A percentile compares a stretch with the other conserved stretches of the same genome.
phyloP scores from a whole-genome alignment of 257 asterid species.

The Solanum microdontum region DNA sequence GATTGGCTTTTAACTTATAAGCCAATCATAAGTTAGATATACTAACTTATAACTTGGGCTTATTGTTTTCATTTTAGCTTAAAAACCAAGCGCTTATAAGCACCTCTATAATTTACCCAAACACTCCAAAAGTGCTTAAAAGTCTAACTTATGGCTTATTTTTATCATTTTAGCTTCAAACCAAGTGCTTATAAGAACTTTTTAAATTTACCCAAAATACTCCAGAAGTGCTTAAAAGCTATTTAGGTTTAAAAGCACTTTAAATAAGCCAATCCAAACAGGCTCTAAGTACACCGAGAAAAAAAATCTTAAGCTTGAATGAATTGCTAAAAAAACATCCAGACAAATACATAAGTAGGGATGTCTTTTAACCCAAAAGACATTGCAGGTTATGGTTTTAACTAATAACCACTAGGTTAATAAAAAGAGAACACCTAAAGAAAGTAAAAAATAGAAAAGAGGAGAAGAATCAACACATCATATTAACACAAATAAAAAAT shows the following conservation, averaged over 20 bases:
- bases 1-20: not conserved
- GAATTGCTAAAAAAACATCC: not conserved
- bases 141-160: not conserved
- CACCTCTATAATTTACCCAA: not conserved
- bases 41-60: not conserved
- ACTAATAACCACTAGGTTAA: not conserved
- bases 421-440: not conserved
- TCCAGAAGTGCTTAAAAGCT: not conserved
- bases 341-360: not conserved
- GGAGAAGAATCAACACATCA: not conserved
- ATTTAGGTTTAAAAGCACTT: not conserved
- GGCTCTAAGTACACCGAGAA: not conserved
- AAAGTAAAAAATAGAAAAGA: not conserved
- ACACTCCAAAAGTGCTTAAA: not conserved
- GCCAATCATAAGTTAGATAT: not conserved
- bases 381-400: not conserved
- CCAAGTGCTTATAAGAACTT: not conserved
- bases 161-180: not conserved
- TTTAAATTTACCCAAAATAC: not conserved
- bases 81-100: not conserved
- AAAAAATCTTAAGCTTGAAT: not conserved
- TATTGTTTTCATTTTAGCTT: not conserved
- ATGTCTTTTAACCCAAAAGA: not conserved
- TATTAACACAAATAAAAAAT: not conserved
- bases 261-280: not conserved